Evolutionary conservation across 108 stramenopile species (phyloP), one percentile per base, ranked within the genome.

Genomic region (Stephanodiscus minutulus): DNA sequence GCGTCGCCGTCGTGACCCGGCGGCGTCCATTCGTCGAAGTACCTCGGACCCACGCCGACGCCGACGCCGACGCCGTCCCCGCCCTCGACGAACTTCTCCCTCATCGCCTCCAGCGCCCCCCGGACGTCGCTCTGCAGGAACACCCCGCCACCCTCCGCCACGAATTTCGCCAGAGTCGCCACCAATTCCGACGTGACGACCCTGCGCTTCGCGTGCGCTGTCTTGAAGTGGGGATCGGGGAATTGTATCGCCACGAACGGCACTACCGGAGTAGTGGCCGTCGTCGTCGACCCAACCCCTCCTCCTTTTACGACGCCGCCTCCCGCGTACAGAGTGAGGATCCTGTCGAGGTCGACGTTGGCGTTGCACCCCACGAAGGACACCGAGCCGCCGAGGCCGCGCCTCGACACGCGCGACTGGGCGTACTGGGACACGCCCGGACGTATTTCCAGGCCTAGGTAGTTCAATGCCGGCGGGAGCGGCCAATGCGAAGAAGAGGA

Each of bases 171-270:
- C 52, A 96, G 27, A 0, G 87, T 88, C 9, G 41, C 21, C 0
- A 93, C 89, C 37, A 96, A 64, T 21, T 83, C 83, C 0, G 82
- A 73, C 35, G 86, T 88, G 3, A 93, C 91, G 35, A 96, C 94
- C 31, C 96, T 68, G 48, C 96, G 84, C 64, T 96, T 96, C 47
- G 76, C 27, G 63, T 87, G 86, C 17, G 70, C 59, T 24, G 83
- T 84, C 49, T 96, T 96, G 71, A 95, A 96, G 63, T 96, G 96
- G 0, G 96, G 96, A 77, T 96, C 96, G 9, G 96, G 96, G 69
- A 93, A 96, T 68, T 95, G 93, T 62, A 96, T 94, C 7, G 86
- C 81, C 0, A 92, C 91, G 52, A 87, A 81, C 28, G 83, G 48
- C 48, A 93, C 53, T 11, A n/a, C 74, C 72, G 17, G 22, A 33